Evolutionary conservation across 208 protist genomes (phyloP).

Genomic region (Trypanosomatidae sp.): DNA sequence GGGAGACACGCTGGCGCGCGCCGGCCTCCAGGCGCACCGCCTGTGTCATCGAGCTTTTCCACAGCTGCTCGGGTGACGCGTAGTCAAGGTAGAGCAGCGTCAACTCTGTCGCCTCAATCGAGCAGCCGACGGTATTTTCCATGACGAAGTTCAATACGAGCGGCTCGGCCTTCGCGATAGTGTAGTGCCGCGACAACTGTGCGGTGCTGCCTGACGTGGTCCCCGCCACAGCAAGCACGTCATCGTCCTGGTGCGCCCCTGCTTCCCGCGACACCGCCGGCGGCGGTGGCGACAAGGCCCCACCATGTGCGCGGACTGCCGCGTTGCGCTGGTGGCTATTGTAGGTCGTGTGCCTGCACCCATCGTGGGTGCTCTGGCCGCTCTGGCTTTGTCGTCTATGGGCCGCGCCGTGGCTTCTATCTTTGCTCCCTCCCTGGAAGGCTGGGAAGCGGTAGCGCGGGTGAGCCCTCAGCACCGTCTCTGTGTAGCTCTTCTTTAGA

Average conservation of each 20-base stretch:
- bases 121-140: slow-evolving; percentile 57
- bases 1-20: slow-evolving; percentile 33
- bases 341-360: no score
- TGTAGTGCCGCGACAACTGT: slow-evolving; percentile 23
- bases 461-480: slow-evolving; percentile 13
- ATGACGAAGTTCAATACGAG: slow-evolving; percentile 62
- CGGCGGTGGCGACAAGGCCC: background rate
- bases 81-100: slow-evolving; percentile 66
- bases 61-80: slow-evolving; percentile 53
- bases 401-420: background rate
- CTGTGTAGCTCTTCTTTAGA: slow-evolving; percentile 23
- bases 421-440: slow-evolving; percentile 3
- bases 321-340: background rate
- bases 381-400: background rate
- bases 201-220: background rate
- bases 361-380: background rate
- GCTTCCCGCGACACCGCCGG: background rate
- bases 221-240: background rate
- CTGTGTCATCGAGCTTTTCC: slow-evolving; percentile 65
- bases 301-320: background rate
- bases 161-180: slow-evolving; percentile 57
- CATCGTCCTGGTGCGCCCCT: background rate
- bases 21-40: slow-evolving; percentile 43
- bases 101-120: slow-evolving; percentile 45
- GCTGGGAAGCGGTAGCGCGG: slow-evolving; percentile 20